These are phyloP conservation scores for Penicillium steckii DNA, from an alignment of 495 filamentous ascomycete genomes.

Conservation along the genomic window DNA sequence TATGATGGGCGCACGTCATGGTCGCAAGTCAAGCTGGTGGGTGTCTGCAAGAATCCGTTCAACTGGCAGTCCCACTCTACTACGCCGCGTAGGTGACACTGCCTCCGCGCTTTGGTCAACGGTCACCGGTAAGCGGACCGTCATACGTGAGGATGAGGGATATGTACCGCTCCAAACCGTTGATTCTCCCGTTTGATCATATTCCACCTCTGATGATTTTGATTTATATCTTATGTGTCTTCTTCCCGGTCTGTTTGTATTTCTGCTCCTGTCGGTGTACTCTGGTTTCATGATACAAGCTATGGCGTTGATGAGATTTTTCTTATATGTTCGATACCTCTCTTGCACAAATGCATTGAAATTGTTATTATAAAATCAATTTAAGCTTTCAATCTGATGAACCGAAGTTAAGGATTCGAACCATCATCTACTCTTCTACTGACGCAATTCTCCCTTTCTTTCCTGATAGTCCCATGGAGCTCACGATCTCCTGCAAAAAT, in stretches of 20 bases:
- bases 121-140: constrained; percentile 26
- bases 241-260: background rate
- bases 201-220: background rate
- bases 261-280: background rate
- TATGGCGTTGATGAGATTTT: background rate
- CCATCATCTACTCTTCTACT: too few species aligned
- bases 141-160: constrained; percentile 32
- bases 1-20: constrained; percentile 5
- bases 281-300: constrained; percentile 1
- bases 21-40: constrained; percentile 34
- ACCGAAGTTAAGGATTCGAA: too few species aligned
- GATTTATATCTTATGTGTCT: background rate
- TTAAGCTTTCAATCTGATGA: background rate
- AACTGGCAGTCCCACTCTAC: constrained; percentile 12
- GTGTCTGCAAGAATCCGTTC: constrained; percentile 25
- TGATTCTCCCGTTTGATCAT: constrained; percentile 32
- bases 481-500: too few species aligned
- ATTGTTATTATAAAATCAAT: background rate
- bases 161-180: constrained; percentile 48
- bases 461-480: too few species aligned
- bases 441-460: too few species aligned
- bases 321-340: constrained; percentile 19
- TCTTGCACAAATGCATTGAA: constrained; percentile 5
- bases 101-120: constrained; percentile 26
- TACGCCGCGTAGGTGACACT: constrained; percentile 17